phyloP scores from a whole-genome alignment of 441 rosid genomes.

The Gossypium trilobum region DNA sequence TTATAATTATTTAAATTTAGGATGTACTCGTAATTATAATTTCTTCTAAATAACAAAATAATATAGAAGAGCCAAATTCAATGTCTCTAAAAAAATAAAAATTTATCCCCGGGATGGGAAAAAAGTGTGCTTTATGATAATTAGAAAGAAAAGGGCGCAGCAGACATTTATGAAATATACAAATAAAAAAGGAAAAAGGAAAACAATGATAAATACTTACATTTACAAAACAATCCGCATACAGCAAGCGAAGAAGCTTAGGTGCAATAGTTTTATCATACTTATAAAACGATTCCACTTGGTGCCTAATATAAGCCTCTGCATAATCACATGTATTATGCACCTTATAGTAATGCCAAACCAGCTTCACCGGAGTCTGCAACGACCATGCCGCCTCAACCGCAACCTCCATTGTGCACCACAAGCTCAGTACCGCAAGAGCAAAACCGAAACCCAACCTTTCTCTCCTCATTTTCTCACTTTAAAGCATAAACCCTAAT shows the following conservation, averaged over 20 bases:
- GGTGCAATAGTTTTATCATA: conserved; percentile 42
- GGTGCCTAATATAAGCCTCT: conserved; percentile 42
- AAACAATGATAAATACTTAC: conserved; percentile 27
- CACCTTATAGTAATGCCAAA: conserved; percentile 50
- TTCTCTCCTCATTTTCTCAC: conserved; percentile 18
- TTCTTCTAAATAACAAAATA: neutral
- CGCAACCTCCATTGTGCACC: conserved; percentile 14
- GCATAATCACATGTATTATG: conserved; percentile 44
- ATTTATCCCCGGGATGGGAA: neutral
- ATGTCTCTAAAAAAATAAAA: neutral
- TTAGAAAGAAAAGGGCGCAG: too few species aligned
- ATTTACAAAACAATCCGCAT: conserved; percentile 61
- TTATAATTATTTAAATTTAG: too few species aligned
- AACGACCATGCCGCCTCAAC: conserved; percentile 32
- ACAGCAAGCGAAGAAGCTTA: conserved; percentile 64
- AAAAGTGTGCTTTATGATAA: neutral
- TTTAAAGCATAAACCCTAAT: neutral
- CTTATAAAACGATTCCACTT: conserved; percentile 33
- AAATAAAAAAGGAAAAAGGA: neutral
- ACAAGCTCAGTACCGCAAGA: conserved; percentile 24
- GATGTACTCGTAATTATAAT: too few species aligned
- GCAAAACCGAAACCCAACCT: conserved; percentile 6
- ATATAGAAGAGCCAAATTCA: neutral
- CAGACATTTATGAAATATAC: neutral
- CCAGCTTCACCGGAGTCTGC: conserved; percentile 35